Conservation (phyloP, 305 asterid genomes). For the Salvia sclarea region DNA sequence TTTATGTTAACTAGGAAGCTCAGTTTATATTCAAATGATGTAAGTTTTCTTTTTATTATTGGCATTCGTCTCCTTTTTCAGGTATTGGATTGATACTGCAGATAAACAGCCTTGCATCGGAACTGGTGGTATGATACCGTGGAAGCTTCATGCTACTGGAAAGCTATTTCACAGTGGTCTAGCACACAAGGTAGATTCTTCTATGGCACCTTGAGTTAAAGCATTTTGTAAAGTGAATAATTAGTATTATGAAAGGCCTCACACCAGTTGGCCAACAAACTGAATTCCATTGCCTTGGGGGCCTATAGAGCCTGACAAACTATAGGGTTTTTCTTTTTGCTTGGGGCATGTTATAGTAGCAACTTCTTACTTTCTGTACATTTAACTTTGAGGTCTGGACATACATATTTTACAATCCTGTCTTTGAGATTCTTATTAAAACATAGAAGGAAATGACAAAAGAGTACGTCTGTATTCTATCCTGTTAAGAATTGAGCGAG, state of each 20-base stretch:
- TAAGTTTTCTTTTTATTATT: background rate
- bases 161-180: conserved; percentile 98
- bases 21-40: background rate
- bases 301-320: background rate
- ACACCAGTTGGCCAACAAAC: background rate
- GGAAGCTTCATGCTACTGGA: conserved; percentile 83
- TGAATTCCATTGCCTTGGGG: background rate
- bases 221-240: background rate
- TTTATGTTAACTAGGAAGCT: conserved; percentile 7
- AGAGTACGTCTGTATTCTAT: background rate
- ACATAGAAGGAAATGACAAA: background rate
- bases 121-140: conserved; percentile 95
- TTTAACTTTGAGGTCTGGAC: background rate
- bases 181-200: conserved; percentile 71
- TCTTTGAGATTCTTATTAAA: background rate
- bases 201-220: background rate
- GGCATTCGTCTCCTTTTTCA: conserved; percentile 33
- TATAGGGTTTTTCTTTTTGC: background rate
- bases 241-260: background rate
- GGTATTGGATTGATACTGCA: conserved; percentile 98
- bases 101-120: conserved; percentile 99
- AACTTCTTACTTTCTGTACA: background rate
- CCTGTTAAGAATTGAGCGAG: background rate
- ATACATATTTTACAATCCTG: background rate
- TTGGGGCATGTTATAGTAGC: background rate